Conservation (phyloP, 306 rosid species). For the Rosa lucieae region DNA sequence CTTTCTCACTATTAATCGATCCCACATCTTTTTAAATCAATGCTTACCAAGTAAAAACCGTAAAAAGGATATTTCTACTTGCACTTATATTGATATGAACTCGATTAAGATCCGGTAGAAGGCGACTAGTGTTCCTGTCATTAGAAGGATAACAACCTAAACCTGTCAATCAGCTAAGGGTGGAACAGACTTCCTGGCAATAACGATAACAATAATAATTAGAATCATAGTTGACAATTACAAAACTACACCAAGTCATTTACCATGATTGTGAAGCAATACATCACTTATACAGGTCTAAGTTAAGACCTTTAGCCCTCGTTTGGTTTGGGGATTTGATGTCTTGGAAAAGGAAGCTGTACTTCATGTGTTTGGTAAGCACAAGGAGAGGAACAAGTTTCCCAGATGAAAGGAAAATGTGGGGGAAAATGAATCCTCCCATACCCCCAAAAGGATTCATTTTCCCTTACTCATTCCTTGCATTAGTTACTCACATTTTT, state of each 20-base stretch:
- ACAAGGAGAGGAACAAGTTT: too few species aligned
- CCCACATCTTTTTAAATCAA: too few species aligned
- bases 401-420: too few species aligned
- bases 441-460: too few species aligned
- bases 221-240: not conserved
- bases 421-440: too few species aligned
- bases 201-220: not conserved
- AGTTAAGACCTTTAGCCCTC: not conserved
- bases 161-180: not conserved
- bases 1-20: too few species aligned
- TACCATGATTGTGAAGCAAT: not conserved
- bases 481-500: too few species aligned
- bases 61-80: not conserved
- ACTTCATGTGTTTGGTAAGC: too few species aligned
- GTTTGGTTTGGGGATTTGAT: too few species aligned
- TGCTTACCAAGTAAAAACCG: not conserved
- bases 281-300: not conserved
- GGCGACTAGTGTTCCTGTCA: not conserved
- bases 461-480: too few species aligned
- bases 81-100: not conserved
- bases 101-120: not conserved
- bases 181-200: not conserved
- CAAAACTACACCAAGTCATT: not conserved
- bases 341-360: too few species aligned
- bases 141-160: not conserved